Percentiles rank a stretch among this genome's conserved stretches.
phyloP scores from a whole-genome alignment of 495 filamentous ascomycete genomes.

The Schizothecium vesticola region DNA sequence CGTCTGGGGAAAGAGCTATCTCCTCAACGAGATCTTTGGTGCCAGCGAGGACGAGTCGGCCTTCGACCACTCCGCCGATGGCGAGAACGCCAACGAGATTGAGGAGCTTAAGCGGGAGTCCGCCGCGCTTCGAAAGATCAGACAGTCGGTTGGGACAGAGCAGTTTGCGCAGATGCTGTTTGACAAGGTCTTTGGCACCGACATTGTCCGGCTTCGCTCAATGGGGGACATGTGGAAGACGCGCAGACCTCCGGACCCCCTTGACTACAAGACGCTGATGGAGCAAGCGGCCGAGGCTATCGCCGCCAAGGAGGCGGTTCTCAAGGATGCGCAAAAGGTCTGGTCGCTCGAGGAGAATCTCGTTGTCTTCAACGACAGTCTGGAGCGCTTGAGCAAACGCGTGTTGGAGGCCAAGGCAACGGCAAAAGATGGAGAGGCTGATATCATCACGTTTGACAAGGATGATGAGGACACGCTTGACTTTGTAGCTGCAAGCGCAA shows the following conservation, averaged over 20 bases:
- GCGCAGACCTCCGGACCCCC: constrained; percentile 63
- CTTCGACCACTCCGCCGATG: constrained; percentile 71
- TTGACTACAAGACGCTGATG: constrained; percentile 55
- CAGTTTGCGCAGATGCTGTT: constrained; percentile 81
- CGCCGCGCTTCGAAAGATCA: constrained; percentile 73
- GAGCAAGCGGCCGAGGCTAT: constrained; percentile 42
- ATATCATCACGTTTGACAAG: constrained; percentile 87
- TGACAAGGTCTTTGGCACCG: constrained; percentile 83
- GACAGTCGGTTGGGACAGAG: constrained; percentile 72
- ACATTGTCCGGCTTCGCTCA: constrained; percentile 74
- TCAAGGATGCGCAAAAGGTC: constrained; percentile 63
- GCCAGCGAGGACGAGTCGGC: constrained; percentile 77
- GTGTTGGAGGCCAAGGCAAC: constrained; percentile 53
- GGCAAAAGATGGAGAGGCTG: constrained; percentile 44
- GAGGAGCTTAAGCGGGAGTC: constrained; percentile 78
- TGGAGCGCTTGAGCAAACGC: constrained; percentile 70
- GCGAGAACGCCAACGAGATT: constrained; percentile 85
- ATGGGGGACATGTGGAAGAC: constrained; percentile 98
- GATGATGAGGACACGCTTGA: constrained; percentile 94
- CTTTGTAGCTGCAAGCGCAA: constrained; percentile 87
- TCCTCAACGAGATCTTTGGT: constrained; percentile 91
- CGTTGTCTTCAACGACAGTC: constrained; percentile 77
- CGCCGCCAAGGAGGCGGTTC: constrained; percentile 47
- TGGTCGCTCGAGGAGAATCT: constrained; percentile 83
- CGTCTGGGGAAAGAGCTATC: constrained; percentile 97